Evolutionary conservation across 2,329 filamentous ascomycete species (phyloP).

Genomic region (Trichoderma sp.): DNA sequence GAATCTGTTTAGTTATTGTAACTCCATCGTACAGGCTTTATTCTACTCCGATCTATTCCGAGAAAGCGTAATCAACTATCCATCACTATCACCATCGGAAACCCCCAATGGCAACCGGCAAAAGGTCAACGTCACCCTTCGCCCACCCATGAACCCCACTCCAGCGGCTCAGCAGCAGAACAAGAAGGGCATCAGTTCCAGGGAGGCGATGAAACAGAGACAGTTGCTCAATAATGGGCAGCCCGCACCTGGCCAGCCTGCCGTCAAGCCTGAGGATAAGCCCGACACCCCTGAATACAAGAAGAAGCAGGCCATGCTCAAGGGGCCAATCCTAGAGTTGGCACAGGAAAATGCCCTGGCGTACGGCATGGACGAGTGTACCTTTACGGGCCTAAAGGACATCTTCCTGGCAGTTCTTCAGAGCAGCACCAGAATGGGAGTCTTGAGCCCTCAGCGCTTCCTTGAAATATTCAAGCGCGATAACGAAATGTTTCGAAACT

Average conservation of each 20-base stretch:
- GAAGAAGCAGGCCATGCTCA: conserved; percentile 90
- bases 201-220: conserved; percentile 56
- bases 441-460: conserved; percentile 88
- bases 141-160: conserved; percentile 52
- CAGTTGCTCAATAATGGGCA: conserved; percentile 53
- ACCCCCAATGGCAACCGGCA: conserved; percentile 58
- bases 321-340: conserved; percentile 82
- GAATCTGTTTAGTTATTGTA: conserved; percentile 74
- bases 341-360: conserved; percentile 72
- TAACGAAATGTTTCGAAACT: conserved; percentile 95
- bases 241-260: conserved; percentile 52
- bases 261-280: conserved; percentile 77
- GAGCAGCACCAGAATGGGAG: conserved; percentile 77
- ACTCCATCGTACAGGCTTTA: conserved; percentile 95
- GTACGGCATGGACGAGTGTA: conserved; percentile 91
- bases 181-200: conserved; percentile 50
- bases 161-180: conserved; percentile 40
- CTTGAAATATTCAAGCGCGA: conserved; percentile 90
- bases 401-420: conserved; percentile 89
- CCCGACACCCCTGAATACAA: conserved; percentile 95
- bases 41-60: conserved; percentile 95
- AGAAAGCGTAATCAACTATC: conserved; percentile 90
- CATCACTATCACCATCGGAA: conserved; percentile 66
- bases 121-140: conserved; percentile 59
- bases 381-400: conserved; percentile 92